Evolutionary conservation across 345 rosid species (phyloP), one percentile per base, ranked within the genome.

Genomic region (Garcia nutans): DNA sequence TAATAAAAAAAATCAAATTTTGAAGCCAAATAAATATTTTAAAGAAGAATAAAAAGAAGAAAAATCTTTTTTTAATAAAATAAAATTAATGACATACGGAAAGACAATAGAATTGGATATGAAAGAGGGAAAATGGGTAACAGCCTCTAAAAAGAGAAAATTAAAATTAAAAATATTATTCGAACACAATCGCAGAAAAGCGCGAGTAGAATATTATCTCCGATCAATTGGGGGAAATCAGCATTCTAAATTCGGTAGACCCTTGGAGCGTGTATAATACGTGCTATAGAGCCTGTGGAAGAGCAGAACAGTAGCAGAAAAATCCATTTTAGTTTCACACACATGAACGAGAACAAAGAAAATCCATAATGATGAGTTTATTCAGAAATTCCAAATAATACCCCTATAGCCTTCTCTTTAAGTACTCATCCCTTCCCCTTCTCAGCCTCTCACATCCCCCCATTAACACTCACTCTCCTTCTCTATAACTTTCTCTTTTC

Each of bases 381-480:
- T 70, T 72, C 72, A 41, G 58, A 76, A 60, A 49, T 59, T 74
- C 58, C 75, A 13, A 58, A 16, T 33, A 13, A 28, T 52, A 37
- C 74, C 81, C 81, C 62, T 62, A 11, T 6, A 26, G 26, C 72
- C 54, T 66, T 50, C 73, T 45, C 76, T 78, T 73, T 78, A 78
- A 78, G 81, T 73, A 78, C 44, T 23, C 73, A 3, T 6, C 49
- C 56, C 19, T 55, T 52, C 75, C 31, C 13, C 23, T 15, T 15
- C 26, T 9, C 0, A 3, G 44, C 3, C 73, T 19, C 56, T 65
- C 65, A 15, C 74, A 49, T 9, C 73, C 8, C 65, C 80, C 65
- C 81, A 12, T 63, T 33, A 63, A n/a, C 45, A 0, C 62, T 3
- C 44, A 4, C 74, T 2, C 60, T 72, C 24, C 8, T 41, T n/a